These are phyloP conservation scores for Populus trichocarpa DNA, from an alignment of 441 rosid genomes.

Conservation along the genomic window DNA sequence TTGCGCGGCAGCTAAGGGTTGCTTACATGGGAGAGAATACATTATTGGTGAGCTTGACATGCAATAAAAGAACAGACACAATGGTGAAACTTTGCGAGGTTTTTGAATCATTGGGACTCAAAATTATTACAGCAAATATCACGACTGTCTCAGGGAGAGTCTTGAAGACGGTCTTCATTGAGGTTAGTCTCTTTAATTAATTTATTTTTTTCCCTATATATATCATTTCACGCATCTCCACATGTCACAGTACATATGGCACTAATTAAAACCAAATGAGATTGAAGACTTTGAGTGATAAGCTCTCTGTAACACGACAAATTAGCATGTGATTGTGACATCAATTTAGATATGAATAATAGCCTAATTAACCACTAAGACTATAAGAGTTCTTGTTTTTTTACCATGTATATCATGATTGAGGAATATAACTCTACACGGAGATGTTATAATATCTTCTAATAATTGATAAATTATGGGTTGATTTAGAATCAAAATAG, in stretches of 20 bases:
- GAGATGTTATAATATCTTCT: too few relatives aligned
- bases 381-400: too few relatives aligned
- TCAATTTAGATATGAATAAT: too few relatives aligned
- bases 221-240: not conserved
- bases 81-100: slow-evolving; percentile 85
- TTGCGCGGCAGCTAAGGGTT: slow-evolving; percentile 51
- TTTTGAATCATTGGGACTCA: slow-evolving; percentile 74
- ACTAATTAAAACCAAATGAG: too few relatives aligned
- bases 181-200: slow-evolving; percentile 40
- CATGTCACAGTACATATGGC: not conserved
- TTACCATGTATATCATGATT: too few relatives aligned
- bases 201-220: slow-evolving; percentile 8
- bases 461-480: too few relatives aligned
- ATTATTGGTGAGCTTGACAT: slow-evolving; percentile 72
- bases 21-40: slow-evolving; percentile 66
- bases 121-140: slow-evolving; percentile 72
- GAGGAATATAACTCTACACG: too few relatives aligned
- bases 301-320: not conserved
- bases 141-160: slow-evolving; percentile 72
- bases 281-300: too few relatives aligned
- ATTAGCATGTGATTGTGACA: too few relatives aligned
- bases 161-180: slow-evolving; percentile 69
- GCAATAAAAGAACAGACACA: slow-evolving; percentile 73
- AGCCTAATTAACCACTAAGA: not conserved
- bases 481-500: not conserved